Base-by-base conservation (phyloP, 768 basidiomycete species). In the Saitozyma podzolica region DNA sequence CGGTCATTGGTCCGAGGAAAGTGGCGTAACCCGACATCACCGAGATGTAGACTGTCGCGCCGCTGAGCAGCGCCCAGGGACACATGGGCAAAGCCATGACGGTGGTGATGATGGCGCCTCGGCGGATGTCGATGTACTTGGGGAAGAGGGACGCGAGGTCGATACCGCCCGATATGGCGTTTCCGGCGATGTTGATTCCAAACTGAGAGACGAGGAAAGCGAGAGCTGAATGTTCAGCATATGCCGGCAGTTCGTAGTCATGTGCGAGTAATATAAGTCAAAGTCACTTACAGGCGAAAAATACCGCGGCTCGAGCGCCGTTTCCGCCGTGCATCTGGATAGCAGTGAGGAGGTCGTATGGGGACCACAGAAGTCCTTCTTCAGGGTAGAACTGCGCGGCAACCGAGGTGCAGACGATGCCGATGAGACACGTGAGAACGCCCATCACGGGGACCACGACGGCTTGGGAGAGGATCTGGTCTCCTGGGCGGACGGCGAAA, bases 271-370 rank as follows among this genome's bases (percentile, higher is more conserved):
- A 53, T 53, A 6, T 29, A 29, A 29, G 29, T 29, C 29, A 29
- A 5, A 45, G 14, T 14, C n/a, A 53, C 64, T 53, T 55, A 69
- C 67, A 65, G 40, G 70, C 70, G 58, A 78, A 78, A 65, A 78
- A 78, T 8, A 76, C 67, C 13, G 67, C 75, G 11, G 77, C 77
- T 47, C 75, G 56, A 2, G 73, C 66, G 3, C 77, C 77, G 16
- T 58, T 13, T 0, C 69, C 63, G 16, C 70, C 74, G 40, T 70
- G 55, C 19, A 60, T 58, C 43, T 73, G 65, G 40, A 70, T 66
- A 2, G 10, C 52, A 53, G 58, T 65, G 70, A 10, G 73, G 73
- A 6, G 59, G 41, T 72, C 76, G 76, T 6, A 78, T 58, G 5
- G 75, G 5, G 66, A 11, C 65, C 63, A 48, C 14, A 48, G 47